Conservation (phyloP, 768 basidiomycete species). For the Trametes maxima region DNA sequence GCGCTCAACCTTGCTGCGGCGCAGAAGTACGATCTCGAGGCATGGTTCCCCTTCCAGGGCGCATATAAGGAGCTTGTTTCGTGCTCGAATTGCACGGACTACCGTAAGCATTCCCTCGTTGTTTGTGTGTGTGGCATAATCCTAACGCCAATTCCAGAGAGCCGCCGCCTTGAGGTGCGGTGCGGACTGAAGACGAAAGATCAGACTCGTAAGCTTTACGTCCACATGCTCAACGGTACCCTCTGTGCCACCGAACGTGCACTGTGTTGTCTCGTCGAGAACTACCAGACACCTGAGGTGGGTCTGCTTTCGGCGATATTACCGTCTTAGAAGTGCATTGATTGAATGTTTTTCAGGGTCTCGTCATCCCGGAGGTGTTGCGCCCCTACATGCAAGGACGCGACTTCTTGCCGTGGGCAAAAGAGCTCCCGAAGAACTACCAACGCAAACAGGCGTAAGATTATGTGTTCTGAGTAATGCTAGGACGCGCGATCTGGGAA, state of each 20-base stretch:
- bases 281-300: conserved; percentile 95
- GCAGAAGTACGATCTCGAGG: conserved; percentile 97
- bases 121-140: neutral
- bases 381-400: conserved; percentile 96
- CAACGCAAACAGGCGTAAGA: conserved; percentile 67
- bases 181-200: conserved; percentile 92
- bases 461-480: neutral
- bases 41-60: conserved; percentile 99
- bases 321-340: neutral
- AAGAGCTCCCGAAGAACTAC: conserved; percentile 75
- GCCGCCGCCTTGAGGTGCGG: conserved; percentile 88
- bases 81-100: conserved; percentile 98
- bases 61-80: conserved; percentile 97
- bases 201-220: conserved; percentile 89
- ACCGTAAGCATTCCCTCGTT: conserved; percentile 65
- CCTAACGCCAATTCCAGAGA: conserved; percentile 56
- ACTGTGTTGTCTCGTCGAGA: conserved; percentile 96
- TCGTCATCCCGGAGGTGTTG: conserved; percentile 87
- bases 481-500: neutral
- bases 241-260: conserved; percentile 97
- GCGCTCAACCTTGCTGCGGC: conserved; percentile 96
- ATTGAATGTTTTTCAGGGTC: conserved; percentile 57
- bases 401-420: conserved; percentile 83
- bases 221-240: conserved; percentile 99
- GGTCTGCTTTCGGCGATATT: conserved; percentile 31